phyloP scores from a whole-genome alignment of 1,139 yeast genomes.

The Meyerozyma sp. region DNA sequence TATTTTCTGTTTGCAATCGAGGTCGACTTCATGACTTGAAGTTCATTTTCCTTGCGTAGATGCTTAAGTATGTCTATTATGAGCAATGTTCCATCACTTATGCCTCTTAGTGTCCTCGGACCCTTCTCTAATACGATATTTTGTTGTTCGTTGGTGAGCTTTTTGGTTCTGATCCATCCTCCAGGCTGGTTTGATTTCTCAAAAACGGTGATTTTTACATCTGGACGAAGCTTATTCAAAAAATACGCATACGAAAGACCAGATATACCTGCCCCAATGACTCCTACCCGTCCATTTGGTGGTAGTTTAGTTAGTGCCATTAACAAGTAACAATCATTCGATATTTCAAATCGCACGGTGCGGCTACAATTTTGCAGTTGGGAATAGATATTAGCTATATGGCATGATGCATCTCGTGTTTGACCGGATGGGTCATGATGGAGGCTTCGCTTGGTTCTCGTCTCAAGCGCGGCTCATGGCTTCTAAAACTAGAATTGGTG shows the following conservation, averaged over 20 bases:
- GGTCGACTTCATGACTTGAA: conserved; percentile 43
- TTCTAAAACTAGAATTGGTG: background rate
- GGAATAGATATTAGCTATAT: background rate
- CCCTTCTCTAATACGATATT: conserved; percentile 57
- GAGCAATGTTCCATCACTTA: conserved; percentile 59
- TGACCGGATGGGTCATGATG: background rate
- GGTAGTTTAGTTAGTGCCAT: conserved; percentile 7
- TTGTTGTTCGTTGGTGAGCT: conserved; percentile 6
- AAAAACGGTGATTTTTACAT: conserved; percentile 54
- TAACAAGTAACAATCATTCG: background rate
- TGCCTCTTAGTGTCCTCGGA: conserved; percentile 69
- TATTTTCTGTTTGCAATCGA: conserved; percentile 62
- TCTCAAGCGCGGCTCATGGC: background rate
- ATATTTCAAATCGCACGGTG: background rate
- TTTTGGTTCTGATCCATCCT: conserved; percentile 69
- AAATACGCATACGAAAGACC: conserved; percentile 80
- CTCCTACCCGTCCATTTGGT: conserved; percentile 46
- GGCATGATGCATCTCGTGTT: conserved; percentile 1
- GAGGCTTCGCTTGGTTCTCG: background rate
- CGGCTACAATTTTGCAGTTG: background rate
- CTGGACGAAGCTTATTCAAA: conserved; percentile 65
- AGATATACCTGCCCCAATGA: conserved; percentile 84
- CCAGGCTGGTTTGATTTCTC: conserved; percentile 59
- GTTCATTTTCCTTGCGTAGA: conserved; percentile 33
- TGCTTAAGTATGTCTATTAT: conserved; percentile 53